These are phyloP conservation scores for Wickerhamomyces subpelliculosus DNA, from an alignment of 805 yeast species.

Conservation along the genomic window DNA sequence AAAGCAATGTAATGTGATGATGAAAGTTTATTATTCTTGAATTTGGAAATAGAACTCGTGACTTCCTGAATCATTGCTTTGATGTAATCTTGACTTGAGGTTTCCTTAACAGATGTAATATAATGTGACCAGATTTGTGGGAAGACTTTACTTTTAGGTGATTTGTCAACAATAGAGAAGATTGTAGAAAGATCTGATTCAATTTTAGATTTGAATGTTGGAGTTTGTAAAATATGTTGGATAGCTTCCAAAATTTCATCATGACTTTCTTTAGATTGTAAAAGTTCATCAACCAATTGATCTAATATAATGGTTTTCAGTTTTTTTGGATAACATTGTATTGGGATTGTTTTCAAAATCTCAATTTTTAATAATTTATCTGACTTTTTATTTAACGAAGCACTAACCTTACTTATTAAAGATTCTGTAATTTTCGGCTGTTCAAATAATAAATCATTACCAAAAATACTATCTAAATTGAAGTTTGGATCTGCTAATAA, in stretches of 20 bases:
- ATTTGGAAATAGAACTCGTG: too few species aligned
- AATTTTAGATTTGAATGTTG: slow-evolving; percentile 46
- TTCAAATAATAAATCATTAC: slow-evolving; percentile 39
- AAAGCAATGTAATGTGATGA: slow-evolving; percentile 9
- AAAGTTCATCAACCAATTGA: slow-evolving; percentile 10
- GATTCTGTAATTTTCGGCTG: slow-evolving; percentile 32
- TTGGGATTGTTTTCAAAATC: slow-evolving; percentile 32
- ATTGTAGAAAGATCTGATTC: slow-evolving; percentile 35
- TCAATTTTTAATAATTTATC: slow-evolving; percentile 1
- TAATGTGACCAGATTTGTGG: slow-evolving; percentile 34
- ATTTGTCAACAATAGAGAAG: slow-evolving; percentile 13
- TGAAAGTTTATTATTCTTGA: slow-evolving; percentile 4
- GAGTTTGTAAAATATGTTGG: slow-evolving; percentile 37
- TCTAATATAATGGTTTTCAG: slow-evolving; percentile 23
- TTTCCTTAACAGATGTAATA: slow-evolving; percentile 30
- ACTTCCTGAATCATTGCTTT: slow-evolving; percentile 6
- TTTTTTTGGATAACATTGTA: slow-evolving; percentile 38
- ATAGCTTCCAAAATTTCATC: slow-evolving; percentile 18
- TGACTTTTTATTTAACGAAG: neutral
- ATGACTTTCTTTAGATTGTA: slow-evolving; percentile 3
- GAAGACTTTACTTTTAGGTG: slow-evolving; percentile 22
- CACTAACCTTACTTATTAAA: slow-evolving; percentile 19
- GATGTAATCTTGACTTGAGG: slow-evolving; percentile 19
- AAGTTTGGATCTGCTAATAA: slow-evolving; percentile 21
- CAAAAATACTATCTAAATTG: slow-evolving; percentile 19